Percentiles rank a stretch among this genome's conserved stretches.
Evolutionary conservation across 2,329 filamentous ascomycete genomes (phyloP).

Genomic region (Botryotinia globosa): DNA sequence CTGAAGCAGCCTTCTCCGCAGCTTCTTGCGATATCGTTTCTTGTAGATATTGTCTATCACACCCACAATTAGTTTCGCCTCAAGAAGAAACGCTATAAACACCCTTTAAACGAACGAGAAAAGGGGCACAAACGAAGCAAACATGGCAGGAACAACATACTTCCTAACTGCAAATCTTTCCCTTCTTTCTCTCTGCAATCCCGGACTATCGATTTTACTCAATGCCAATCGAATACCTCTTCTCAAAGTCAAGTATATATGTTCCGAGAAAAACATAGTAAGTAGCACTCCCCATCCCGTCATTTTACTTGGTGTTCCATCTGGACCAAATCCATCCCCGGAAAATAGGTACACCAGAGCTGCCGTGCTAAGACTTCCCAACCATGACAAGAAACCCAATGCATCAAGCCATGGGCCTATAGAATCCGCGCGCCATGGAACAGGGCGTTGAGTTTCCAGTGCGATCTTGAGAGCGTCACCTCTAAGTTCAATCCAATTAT

Average conservation of each 20-base stretch:
- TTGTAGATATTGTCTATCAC: conserved; percentile 50
- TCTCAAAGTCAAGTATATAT: conserved; percentile 80
- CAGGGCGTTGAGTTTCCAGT: conserved; percentile 81
- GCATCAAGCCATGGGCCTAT: conserved; percentile 91
- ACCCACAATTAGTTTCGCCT: not conserved
- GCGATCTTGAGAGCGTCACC: conserved; percentile 95
- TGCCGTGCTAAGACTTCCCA: conserved; percentile 83
- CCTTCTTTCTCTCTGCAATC: conserved; percentile 77
- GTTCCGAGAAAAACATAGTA: conserved; percentile 81
- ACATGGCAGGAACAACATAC: conserved; percentile 47
- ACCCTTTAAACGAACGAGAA: not conserved
- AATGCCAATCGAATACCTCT: conserved; percentile 70
- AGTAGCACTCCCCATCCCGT: conserved; percentile 78
- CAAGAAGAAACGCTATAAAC: not conserved
- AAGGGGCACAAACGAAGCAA: conserved; percentile 5
- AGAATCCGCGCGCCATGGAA: conserved; percentile 84
- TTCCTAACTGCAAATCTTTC: conserved; percentile 81
- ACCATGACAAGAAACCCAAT: conserved; percentile 86
- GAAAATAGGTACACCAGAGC: conserved; percentile 89
- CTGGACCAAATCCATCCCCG: conserved; percentile 61
- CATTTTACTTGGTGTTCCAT: conserved; percentile 67
- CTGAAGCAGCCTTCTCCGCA: conserved; percentile 48
- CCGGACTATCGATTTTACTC: conserved; percentile 78
- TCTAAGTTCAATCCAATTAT: conserved; percentile 94
- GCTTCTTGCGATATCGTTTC: conserved; percentile 63